Evolutionary conservation across 2,329 filamentous ascomycete genomes (phyloP), one percentile per base, ranked within the genome.

Genomic region (Calonectria hawksworthii): DNA sequence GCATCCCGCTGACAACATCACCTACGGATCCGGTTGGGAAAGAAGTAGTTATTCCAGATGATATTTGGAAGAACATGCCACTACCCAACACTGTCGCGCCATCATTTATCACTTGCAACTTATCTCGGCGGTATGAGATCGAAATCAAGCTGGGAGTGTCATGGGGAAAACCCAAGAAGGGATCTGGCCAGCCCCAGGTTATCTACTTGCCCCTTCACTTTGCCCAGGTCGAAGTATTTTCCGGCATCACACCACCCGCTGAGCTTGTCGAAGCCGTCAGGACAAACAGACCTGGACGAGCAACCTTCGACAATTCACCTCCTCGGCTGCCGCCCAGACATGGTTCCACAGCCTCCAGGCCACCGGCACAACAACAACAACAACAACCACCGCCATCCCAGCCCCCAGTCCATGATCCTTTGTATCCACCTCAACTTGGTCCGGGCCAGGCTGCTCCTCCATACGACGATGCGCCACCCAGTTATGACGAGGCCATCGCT

Each of bases 401-500:
- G 30, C 83, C 82, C 47, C 83, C 82, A 13, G 66, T 84, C 2
- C 81, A 84, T 28, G 90, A 92, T 78, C 88, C 91, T 4, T 82
- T 91, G 10, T 92, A 92, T 75, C 91, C 91, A 21, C 90, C 91
- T 5, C 91, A 92, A 80, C 84, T 92, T 26, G 80, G 76, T 6
- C 82, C 83, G 0, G 83, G 83, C n/a, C 88, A 89, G 44, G 83
- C 85, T 11, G 88, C 83, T 1, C 84, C 87, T 23, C 82, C 83
- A 0, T 88, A 91, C 77, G 93, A 95, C 38, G 95, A 97, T 71
- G 95, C 95, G n/a, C 96, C 96, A 23, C 96, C 96, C 10, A 98
- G 95, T 81, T 99, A 99, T 82, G 96, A 98, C 85, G 96, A 98
- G 85, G 96, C 95, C 16, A 93, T 98, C 86, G 96, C 95, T 9